Evolutionary conservation across 108 stramenopile species (phyloP), one percentile per base, ranked within the genome.

Genomic region (Conticribra weissflogii): DNA sequence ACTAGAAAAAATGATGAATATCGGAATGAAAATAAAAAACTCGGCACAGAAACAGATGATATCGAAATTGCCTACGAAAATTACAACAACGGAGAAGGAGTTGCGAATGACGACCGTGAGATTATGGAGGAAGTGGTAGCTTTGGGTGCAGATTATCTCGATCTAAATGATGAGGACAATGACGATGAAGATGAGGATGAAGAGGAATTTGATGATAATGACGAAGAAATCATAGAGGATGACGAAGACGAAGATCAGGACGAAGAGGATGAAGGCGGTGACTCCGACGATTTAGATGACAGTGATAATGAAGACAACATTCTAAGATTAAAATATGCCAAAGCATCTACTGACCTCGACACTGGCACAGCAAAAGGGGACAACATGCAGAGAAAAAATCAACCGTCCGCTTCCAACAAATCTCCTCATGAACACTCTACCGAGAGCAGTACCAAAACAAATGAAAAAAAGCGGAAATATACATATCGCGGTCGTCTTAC

Each of bases 1-100:
- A 72, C 46, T 45, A 64, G 36, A 48, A 83, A 72, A 5, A 71
- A 66, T 32, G 82, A 78, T 54, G 57, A 81, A 81, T 33, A 63
- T 77, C 3, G 65, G 56, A 29, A 29, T 45, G 7, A 46, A 68
- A 33, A 60, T 53, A 16, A 45, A 70, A 17, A 44, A 66, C n/a
- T 21, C 4, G 32, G 61, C 69, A 49, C 8, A 17, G 73, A 63
- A n/a, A 69, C 64, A 27, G 33, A 76, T 28, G 29, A 59, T 29
- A 51, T 36, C 33, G 67, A 45, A 19, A 55, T 47, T 49, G 55
- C 61, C 32, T 66, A 74, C 14, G 71, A 41, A 8, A 33, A 46
- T 51, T 52, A 72, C 31, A 32, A 63, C 25, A 17, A 24, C 0
- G 73, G 58, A 56, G 44, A 48, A 7, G 52, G 67, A 8, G 78